Evolutionary conservation across 345 rosid species (phyloP), one percentile per base, ranked within the genome.

Genomic region (thale cress (Arabidopsis thaliana)): DNA sequence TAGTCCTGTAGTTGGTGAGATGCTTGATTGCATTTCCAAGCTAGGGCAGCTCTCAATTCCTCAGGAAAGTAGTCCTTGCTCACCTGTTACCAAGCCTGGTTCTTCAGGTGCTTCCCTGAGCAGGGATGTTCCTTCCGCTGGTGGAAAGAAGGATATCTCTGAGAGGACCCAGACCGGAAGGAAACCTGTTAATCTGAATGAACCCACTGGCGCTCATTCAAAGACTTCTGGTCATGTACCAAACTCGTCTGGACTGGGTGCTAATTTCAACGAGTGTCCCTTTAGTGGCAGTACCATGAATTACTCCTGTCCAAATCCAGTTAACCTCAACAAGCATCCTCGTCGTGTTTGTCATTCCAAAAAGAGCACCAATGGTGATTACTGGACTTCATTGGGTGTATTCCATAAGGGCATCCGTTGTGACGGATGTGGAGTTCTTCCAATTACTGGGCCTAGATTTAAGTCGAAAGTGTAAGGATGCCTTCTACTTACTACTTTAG

Each of bases 391-490:
- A 7, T 51, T 70, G 38, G 89, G 87, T 48, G 74, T 84, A 64
- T 89, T 93, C 75, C 99, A 96, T 78, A 89, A 53, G 73, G 98
- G 97, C 33, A 84, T 96, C 67, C 88, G 81, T 3, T 96, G 99
- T 74, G 99, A 91, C 73, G 91, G 88, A 13, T 96, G 99, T 81
- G 98, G 98, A 60, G 90, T 78, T 82, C 82, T 81, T 83, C 98
- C 99, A 14, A 96, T 96, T 33, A 84, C 87, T 34, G 99, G 99
- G 28, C 88, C 89, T 69, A 86, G 99, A 8, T 91, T 84, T 79
- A 93, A 88, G 81, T 96, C 99, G 5, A 91, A 82, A 84, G 90
- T 91, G 99, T 96, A 91, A 87, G 97, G 58, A 46, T 11, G 1
- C 57, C 25, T 44, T 52, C 3, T 24, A 38, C 30, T 65, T 24